phyloP scores from a whole-genome alignment of 495 filamentous ascomycete species.

The Xylaria longipes region DNA sequence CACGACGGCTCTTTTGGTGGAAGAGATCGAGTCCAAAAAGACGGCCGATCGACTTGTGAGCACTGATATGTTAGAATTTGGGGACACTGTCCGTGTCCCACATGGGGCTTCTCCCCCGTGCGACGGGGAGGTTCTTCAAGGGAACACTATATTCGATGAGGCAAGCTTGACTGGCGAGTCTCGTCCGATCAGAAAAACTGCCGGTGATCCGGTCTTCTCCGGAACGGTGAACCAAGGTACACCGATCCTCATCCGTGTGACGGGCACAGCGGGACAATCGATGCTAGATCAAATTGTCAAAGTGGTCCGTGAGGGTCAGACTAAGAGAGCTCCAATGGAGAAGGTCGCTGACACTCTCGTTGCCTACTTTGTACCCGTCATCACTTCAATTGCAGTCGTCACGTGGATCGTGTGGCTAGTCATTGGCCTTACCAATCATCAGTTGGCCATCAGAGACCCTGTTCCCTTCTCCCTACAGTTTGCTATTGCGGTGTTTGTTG shows the following conservation, averaged over 20 bases:
- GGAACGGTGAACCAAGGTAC: slow-evolving; percentile 85
- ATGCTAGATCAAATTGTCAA: slow-evolving; percentile 93
- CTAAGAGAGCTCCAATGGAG: slow-evolving; percentile 85
- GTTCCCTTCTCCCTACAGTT: slow-evolving; percentile 88
- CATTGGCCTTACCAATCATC: slow-evolving; percentile 70
- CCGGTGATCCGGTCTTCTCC: slow-evolving; percentile 77
- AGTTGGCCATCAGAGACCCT: slow-evolving; percentile 72
- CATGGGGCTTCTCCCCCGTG: slow-evolving; percentile 86
- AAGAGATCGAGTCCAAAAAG: slow-evolving; percentile 43
- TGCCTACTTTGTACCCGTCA: slow-evolving; percentile 85
- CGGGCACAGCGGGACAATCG: slow-evolving; percentile 74
- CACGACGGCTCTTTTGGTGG: slow-evolving; percentile 75
- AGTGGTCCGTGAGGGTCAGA: slow-evolving; percentile 90
- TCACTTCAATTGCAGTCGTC: slow-evolving; percentile 78
- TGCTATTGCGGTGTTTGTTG: slow-evolving; percentile 92
- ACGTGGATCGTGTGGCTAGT: slow-evolving; percentile 87
- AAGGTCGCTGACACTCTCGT: slow-evolving; percentile 83
- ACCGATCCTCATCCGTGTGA: slow-evolving; percentile 72
- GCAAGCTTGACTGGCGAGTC: slow-evolving; percentile 92
- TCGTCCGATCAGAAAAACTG: slow-evolving; percentile 69
- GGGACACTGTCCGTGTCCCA: slow-evolving; percentile 77
- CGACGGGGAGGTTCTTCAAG: slow-evolving; percentile 74
- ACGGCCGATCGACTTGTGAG: slow-evolving; percentile 52
- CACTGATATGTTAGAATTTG: slow-evolving; percentile 82
- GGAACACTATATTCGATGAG: slow-evolving; percentile 80